Base-by-base conservation (phyloP, 805 yeast genomes). In the Candida chilensis region DNA sequence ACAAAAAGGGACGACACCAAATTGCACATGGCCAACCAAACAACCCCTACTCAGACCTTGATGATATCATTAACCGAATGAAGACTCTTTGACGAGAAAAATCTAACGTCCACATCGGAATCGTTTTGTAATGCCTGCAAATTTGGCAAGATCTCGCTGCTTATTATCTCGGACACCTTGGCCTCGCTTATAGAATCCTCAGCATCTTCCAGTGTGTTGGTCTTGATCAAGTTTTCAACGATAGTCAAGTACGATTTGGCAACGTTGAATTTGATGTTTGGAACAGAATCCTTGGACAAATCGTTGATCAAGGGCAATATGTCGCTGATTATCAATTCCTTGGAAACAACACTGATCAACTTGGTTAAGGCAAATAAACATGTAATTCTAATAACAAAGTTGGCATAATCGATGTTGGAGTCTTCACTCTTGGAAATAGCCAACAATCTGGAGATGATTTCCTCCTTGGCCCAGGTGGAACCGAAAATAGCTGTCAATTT, bases 191-290 rank as follows among this genome's bases (percentile, higher is more conserved):
- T 39, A 27, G 45, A 41, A 24, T 54, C 55, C 5, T 43, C 42
- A 17, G 35, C 27, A 6, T 34, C 35, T 28, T 42, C 29, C n/a
- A n/a, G n/a, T n/a, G 34, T 41, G 24, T 38, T 42, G n/a, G 39
- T 40, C 20, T 29, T 36, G 21, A 30, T 31, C 27, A 83, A 57
- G 11, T 75, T 63, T 45, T 74, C 71, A 5, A 76, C 76, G 20
- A 82, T 64, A 16, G 67, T 60, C 25, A 73, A 67, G 47, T 82
- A 75, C 11, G 94, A 73, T 55, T 86, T 87, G 17, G 99, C 96
- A 38, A 83, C 87, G 57, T 88, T 92, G 63, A 92, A 92, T 49
- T 96, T 73, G 38, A 92, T 88, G 54, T 92, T 92, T 44, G 99
- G 96, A 33, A 92, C 96, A 5, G 76, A 70, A 57, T 92, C 98